A percentile compares a stretch with the other conserved stretches of the same genome.
These are phyloP conservation scores for Candida germanica DNA, from an alignment of 805 yeast genomes.

Conservation along the genomic window DNA sequence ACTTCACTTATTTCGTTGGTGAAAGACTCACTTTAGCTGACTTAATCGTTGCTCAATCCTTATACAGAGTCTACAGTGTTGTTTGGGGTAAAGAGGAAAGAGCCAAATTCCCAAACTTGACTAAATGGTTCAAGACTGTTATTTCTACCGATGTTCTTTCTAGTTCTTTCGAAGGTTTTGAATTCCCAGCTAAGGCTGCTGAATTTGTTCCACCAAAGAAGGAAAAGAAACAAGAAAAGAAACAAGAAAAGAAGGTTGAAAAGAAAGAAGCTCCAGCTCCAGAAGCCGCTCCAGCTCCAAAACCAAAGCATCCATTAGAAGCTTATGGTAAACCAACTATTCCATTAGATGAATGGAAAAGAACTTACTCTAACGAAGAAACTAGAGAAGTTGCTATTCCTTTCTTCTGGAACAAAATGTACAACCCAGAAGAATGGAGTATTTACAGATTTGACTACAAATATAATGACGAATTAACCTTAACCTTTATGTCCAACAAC, in stretches of 20 bases:
- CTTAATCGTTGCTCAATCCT: slow-evolving; percentile 48
- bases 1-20: slow-evolving; percentile 67
- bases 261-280: slow-evolving; percentile 38
- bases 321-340: slow-evolving; percentile 69
- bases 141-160: slow-evolving; percentile 44
- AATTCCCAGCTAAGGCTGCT: slow-evolving; percentile 62
- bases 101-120: slow-evolving; percentile 54
- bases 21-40: slow-evolving; percentile 60
- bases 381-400: slow-evolving; percentile 93
- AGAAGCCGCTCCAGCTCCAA: slow-evolving; percentile 54
- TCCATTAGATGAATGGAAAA: slow-evolving; percentile 90
- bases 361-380: slow-evolving; percentile 94
- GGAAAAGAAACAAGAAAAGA: slow-evolving; percentile 56
- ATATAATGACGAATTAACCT: slow-evolving; percentile 96
- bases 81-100: slow-evolving; percentile 68
- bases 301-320: slow-evolving; percentile 90
- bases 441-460: slow-evolving; percentile 93
- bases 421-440: slow-evolving; percentile 90
- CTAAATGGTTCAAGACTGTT: slow-evolving; percentile 71
- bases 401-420: slow-evolving; percentile 94
- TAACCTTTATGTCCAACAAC: slow-evolving; percentile 98
- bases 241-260: slow-evolving; percentile 25
- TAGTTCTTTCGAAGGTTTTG: slow-evolving; percentile 47
- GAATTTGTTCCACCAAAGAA: slow-evolving; percentile 71
- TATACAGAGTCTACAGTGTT: slow-evolving; percentile 53